Evolutionary conservation across 78 protist genomes (phyloP).

Genomic region (Polysphondylium violaceum): DNA sequence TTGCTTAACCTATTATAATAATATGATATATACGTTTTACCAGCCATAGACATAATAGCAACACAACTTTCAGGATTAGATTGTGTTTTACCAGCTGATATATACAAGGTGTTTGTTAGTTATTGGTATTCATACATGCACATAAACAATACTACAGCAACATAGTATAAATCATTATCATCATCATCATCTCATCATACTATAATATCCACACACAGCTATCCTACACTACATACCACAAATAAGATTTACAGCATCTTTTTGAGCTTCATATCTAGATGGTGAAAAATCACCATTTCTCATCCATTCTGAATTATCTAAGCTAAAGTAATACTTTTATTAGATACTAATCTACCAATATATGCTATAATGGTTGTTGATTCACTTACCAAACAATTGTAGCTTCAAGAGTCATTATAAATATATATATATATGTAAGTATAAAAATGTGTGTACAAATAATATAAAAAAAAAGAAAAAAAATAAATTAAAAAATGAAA

Average conservation of each 20-base stretch:
- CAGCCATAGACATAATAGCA: constrained; percentile 85
- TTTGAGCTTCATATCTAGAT: constrained; percentile 87
- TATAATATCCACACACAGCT: not conserved
- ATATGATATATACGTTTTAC: constrained; percentile 34
- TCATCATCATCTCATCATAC: not conserved
- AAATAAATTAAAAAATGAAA: constrained; percentile 23
- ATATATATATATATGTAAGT: not conserved
- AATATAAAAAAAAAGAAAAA: not conserved
- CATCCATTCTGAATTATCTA: constrained; percentile 95
- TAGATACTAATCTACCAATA: not conserved
- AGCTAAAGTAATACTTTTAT: constrained; percentile 8
- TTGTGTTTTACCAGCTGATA: constrained; percentile 76
- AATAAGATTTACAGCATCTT: constrained; percentile 88
- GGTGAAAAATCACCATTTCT: constrained; percentile 94
- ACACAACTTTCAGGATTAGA: constrained; percentile 89
- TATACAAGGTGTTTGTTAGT: not conserved
- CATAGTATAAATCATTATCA: not conserved
- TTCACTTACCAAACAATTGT: constrained; percentile 73
- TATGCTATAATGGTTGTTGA: not conserved
- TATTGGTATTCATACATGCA: not conserved
- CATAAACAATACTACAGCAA: not conserved
- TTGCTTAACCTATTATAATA: not conserved
- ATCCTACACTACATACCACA: constrained; percentile 45
- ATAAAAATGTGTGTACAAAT: not conserved
- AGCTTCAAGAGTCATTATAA: constrained; percentile 75